A percentile compares a stretch with the other conserved stretches of the same genome.
phyloP scores from a whole-genome alignment of 1,139 yeast species.

The Geotrichum fermentans region DNA sequence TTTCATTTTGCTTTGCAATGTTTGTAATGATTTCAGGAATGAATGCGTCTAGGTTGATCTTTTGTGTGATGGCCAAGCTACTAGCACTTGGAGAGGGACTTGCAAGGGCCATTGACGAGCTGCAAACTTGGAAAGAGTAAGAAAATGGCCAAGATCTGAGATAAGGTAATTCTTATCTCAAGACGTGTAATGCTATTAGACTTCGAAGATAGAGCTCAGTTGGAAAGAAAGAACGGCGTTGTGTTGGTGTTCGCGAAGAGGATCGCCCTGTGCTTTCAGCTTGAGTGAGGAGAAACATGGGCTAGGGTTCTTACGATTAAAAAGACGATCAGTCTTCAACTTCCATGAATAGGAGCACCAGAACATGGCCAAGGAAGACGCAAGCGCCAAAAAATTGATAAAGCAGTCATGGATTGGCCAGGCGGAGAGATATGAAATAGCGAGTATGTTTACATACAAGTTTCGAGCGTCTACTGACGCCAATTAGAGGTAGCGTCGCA shows the following conservation, averaged over 20 bases:
- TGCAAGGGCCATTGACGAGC: constrained; percentile 1
- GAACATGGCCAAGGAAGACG: constrained; percentile 24
- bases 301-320: too few relatives aligned
- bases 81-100: background rate
- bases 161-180: too few relatives aligned
- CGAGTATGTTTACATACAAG: constrained; percentile 16
- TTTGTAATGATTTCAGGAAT: background rate
- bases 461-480: constrained; percentile 1
- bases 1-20: constrained; percentile 1
- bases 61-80: background rate
- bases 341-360: background rate
- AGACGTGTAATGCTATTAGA: too few relatives aligned
- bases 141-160: background rate
- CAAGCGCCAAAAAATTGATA: constrained; percentile 29
- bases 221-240: too few relatives aligned
- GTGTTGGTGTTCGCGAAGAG: too few relatives aligned
- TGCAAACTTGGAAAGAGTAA: background rate
- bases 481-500: constrained; percentile 18
- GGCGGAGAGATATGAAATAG: constrained; percentile 29
- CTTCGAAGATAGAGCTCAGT: too few relatives aligned
- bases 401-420: constrained; percentile 36
- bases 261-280: too few relatives aligned
- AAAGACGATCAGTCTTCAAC: too few relatives aligned
- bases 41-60: constrained; percentile 1
- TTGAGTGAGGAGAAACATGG: too few relatives aligned